Evolutionary conservation across 2,329 filamentous ascomycete species (phyloP).

Genomic region (Alternaria alternata): DNA sequence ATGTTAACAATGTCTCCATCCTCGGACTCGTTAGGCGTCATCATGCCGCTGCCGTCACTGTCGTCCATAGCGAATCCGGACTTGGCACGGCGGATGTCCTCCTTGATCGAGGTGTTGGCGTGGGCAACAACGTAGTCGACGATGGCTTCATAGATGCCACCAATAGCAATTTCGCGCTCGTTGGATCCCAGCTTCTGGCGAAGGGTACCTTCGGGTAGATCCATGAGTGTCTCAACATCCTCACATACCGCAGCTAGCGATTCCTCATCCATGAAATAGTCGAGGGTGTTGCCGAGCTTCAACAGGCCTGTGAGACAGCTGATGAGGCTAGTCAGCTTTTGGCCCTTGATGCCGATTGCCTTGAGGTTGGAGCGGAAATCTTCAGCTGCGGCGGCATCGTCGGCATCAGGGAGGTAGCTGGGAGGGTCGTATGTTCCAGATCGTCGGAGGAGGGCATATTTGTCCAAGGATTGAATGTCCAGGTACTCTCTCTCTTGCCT

Average conservation of each 20-base stretch:
- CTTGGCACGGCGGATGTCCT: conserved; percentile 73
- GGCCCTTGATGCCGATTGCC: conserved; percentile 91
- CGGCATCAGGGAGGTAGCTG: conserved; percentile 87
- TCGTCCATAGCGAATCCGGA: conserved; percentile 74
- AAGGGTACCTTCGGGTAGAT: conserved; percentile 85
- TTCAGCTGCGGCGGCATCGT: conserved; percentile 91
- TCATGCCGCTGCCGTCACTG: conserved; percentile 60
- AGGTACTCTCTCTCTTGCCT: conserved; percentile 89
- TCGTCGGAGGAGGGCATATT: conserved; percentile 79
- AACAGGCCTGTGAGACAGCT: conserved; percentile 85
- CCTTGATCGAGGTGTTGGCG: conserved; percentile 83
- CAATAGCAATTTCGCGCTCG: conserved; percentile 82
- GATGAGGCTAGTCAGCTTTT: conserved; percentile 80
- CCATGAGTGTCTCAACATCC: conserved; percentile 85
- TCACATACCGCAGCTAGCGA: conserved; percentile 86
- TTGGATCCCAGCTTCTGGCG: conserved; percentile 80
- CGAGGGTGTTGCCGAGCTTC: conserved; percentile 89
- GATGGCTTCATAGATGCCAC: conserved; percentile 88
- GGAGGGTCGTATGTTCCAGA: conserved; percentile 88
- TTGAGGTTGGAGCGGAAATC: conserved; percentile 89
- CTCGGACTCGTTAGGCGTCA: conserved; percentile 71
- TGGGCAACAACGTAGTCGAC: conserved; percentile 94
- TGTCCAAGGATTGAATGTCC: conserved; percentile 76
- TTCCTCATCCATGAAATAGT: conserved; percentile 85
- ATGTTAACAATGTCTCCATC: conserved; percentile 89